Evolutionary conservation across 2,329 filamentous ascomycete species (phyloP), one percentile per base, ranked within the genome.

Genomic region (Colletotrichum sp.): DNA sequence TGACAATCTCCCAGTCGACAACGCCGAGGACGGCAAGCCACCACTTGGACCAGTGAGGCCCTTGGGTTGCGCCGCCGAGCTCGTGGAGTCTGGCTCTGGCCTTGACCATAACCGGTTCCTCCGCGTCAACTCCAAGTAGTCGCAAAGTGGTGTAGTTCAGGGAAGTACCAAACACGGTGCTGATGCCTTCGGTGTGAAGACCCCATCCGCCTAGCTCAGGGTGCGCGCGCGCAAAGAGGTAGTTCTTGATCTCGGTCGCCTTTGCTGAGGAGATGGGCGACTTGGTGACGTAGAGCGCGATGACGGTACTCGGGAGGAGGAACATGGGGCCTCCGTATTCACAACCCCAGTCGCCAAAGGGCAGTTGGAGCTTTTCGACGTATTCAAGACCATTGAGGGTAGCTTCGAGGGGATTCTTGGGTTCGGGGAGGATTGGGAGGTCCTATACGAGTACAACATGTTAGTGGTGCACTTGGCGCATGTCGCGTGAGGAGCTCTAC

Each of bases 291-390:
- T 98, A 96, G 92, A 95, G 98, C 32, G 94, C 90, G 79, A 98
- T 92, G 77, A 98, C 92, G 26, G 98, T 84, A 60, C 96, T 95
- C 0, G 96, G 95, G 2, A 99, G 88, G 52, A 99, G 90, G 82
- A 99, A 99, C 95, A 98, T 96, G 6, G 97, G 97, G 1, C 97
- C 97, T 71, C 97, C 97, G 86, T 99, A 99, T 84, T 99, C 97
- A 86, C 96, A 99, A 7, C 90, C 97, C 97, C 97, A 99, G 82
- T 98, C 95, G 7, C 97, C 97, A 1, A 95, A 94, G 16, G 94
- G 92, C 2, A 98, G 89, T 83, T 99, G 97, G 28, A 99, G 91
- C 78, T 96, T 91, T 73, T 96, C 94, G 87, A 98, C 98, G 88
- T 98, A 99, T 5, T 91, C 88, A 70, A 99, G 89, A 48, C 94